Percentiles rank a stretch among this genome's conserved stretches.
Evolutionary conservation across 352 stramenopile species (phyloP).

Genomic region (Phytophthora europaea): DNA sequence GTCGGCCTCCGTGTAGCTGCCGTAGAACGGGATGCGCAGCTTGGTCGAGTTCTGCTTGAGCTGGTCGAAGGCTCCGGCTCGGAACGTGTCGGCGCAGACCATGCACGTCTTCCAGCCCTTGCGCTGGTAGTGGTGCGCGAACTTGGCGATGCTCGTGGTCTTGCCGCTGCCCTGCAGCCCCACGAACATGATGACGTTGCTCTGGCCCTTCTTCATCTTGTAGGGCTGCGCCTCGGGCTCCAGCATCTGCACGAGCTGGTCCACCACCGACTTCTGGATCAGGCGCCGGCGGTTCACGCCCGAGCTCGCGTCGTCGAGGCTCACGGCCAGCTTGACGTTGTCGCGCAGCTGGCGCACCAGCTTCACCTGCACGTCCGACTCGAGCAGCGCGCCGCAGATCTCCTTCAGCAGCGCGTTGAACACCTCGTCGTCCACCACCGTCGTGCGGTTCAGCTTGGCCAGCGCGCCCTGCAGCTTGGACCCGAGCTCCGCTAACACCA

Average conservation of each 20-base stretch:
- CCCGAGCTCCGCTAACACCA: slow-evolving; percentile 93
- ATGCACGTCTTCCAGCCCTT: slow-evolving; percentile 99
- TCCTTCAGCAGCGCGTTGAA: slow-evolving; percentile 93
- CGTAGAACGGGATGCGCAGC: slow-evolving; percentile 98
- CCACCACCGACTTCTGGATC: slow-evolving; percentile 93
- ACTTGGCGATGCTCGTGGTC: slow-evolving; percentile 99
- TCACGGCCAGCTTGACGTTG: slow-evolving; percentile 91
- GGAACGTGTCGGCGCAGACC: slow-evolving; percentile 99
- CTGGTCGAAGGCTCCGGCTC: slow-evolving; percentile 99
- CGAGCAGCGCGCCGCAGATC: slow-evolving; percentile 90
- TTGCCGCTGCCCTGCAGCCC: slow-evolving; percentile 97
- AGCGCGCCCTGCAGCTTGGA: slow-evolving; percentile 90
- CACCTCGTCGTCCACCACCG: slow-evolving; percentile 92
- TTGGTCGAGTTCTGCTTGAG: slow-evolving; percentile 99
- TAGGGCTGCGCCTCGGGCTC: slow-evolving; percentile 87
- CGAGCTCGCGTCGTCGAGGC: slow-evolving; percentile 80
- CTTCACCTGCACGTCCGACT: slow-evolving; percentile 92
- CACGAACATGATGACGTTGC: slow-evolving; percentile 96
- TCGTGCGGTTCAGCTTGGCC: slow-evolving; percentile 88
- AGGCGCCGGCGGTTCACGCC: slow-evolving; percentile 88
- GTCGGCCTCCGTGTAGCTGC: slow-evolving; percentile 98
- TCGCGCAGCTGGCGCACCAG: slow-evolving; percentile 91
- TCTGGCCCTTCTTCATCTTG: slow-evolving; percentile 93
- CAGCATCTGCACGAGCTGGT: slow-evolving; percentile 92
- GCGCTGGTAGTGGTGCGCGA: slow-evolving; percentile 98